Base-by-base conservation (phyloP, 2,329 filamentous ascomycete genomes). In the Chrysosporium keratinophilum region DNA sequence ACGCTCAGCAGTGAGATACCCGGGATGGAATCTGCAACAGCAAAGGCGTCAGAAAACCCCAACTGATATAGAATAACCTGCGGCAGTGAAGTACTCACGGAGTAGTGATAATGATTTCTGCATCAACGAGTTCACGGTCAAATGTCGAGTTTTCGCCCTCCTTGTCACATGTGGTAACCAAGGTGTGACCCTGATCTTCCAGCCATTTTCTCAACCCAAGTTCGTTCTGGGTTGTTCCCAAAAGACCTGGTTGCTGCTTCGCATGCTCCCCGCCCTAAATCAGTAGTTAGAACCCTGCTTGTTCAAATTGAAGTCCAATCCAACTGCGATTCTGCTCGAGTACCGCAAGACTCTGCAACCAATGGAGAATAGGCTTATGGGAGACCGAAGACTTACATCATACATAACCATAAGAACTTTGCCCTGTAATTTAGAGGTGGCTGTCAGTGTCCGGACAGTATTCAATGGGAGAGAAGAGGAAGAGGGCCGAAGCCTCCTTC, bases 81-180 rank as follows among this genome's bases (percentile, higher is more conserved):
- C 12, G 17, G 19, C 39, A 31, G 40, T 41, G 14, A 41, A 37
- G 19, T n/a, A 48, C 78, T 66, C 73, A 95, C 87, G 93, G 93
- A 55, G 93, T 98, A 63, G 93, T 98, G 75, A 98, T 97, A 80
- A 98, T 97, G 74, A 98, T 79, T 75, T 98, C 93, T 58, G 93
- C 89, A 69, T 97, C 93, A 58, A 93, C 89, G 53, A 98, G 82
- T 76, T 98, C 88, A 77, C 90, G 81, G 74, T 97, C 93, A 64
- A 98, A 97, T 62, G 80, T 86, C 57, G 91, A 97, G 79, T 85
- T 81, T 76, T 88, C 86, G 62, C 88, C 86, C 65, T 98, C 93
- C 79, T 98, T 98, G 79, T 96, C 88, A 44, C 90, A 95, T 61
- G 93, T 98, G 65, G 93, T 98, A 64, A 98, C 81, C 58, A 98